Conservation (phyloP, 2,329 filamentous ascomycete species). For the Fusarium ambrosium region DNA sequence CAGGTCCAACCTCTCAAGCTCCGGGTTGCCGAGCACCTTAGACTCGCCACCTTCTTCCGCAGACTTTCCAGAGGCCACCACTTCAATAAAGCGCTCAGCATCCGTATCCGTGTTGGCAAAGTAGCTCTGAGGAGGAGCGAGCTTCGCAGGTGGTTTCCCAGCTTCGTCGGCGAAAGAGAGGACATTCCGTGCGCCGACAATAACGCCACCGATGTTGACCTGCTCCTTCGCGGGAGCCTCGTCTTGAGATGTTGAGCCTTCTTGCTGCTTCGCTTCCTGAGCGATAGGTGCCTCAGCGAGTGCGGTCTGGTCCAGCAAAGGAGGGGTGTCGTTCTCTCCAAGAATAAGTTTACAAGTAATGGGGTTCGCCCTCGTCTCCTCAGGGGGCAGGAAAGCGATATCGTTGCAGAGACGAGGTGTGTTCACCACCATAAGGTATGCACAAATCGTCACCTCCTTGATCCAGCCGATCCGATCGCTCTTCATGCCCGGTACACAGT, state of each 20-base stretch:
- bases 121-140: slow-evolving; percentile 61
- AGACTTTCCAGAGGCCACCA: slow-evolving; percentile 60
- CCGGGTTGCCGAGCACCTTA: slow-evolving; percentile 72
- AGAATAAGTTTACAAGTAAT: slow-evolving; percentile 84
- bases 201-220: slow-evolving; percentile 66
- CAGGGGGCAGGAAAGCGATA: slow-evolving; percentile 85
- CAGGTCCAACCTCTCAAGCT: slow-evolving; percentile 77
- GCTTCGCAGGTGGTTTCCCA: slow-evolving; percentile 60
- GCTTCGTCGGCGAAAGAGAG: slow-evolving; percentile 62
- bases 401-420: slow-evolving; percentile 91
- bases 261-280: slow-evolving; percentile 23
- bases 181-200: slow-evolving; percentile 65
- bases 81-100: slow-evolving; percentile 54
- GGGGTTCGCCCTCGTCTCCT: slow-evolving; percentile 80
- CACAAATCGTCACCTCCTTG: slow-evolving; percentile 91
- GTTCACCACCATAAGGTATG: slow-evolving; percentile 93
- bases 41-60: slow-evolving; percentile 73
- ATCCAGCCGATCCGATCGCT: slow-evolving; percentile 89
- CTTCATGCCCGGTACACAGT: slow-evolving; percentile 81
- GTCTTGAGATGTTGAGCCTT: slow-evolving; percentile 19
- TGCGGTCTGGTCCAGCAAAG: slow-evolving; percentile 48
- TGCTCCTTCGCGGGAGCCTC: slow-evolving; percentile 52
- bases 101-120: slow-evolving; percentile 45
- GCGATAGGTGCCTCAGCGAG: slow-evolving; percentile 48
- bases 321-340: slow-evolving; percentile 58